A percentile compares a stretch with the other conserved stretches of the same genome.
These are phyloP conservation scores for Maudiozyma serrabonitensis DNA, from an alignment of 805 yeast species.

Conservation along the genomic window DNA sequence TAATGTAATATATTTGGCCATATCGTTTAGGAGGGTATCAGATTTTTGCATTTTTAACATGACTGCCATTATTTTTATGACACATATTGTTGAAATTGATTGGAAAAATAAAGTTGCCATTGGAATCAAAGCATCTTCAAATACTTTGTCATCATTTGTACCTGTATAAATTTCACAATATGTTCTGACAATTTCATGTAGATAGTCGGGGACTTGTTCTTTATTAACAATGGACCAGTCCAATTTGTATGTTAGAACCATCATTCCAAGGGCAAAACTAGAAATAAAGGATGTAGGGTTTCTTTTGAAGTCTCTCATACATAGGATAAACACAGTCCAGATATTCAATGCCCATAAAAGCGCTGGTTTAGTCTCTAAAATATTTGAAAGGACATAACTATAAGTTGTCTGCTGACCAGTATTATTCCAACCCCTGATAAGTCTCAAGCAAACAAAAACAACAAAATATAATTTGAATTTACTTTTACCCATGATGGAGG, in stretches of 20 bases:
- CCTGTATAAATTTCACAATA: constrained; percentile 6
- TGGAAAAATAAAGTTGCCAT: constrained; percentile 30
- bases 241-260: constrained; percentile 46
- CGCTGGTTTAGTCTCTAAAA: constrained; percentile 28
- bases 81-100: constrained; percentile 26
- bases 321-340: constrained; percentile 29
- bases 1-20: constrained; percentile 26
- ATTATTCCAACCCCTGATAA: constrained; percentile 75
- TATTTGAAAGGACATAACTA: constrained; percentile 39
- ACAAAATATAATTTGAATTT: constrained; percentile 8
- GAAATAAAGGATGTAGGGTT: constrained; percentile 33
- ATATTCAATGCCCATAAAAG: constrained; percentile 42
- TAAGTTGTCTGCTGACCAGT: constrained; percentile 76
- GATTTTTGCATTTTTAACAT: constrained; percentile 7
- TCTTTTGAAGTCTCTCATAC: background rate
- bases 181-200: constrained; percentile 15
- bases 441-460: constrained; percentile 35
- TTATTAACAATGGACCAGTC: constrained; percentile 46
- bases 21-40: constrained; percentile 6
- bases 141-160: constrained; percentile 17
- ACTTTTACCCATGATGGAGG: background rate
- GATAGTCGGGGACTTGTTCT: constrained; percentile 38
- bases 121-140: constrained; percentile 28
- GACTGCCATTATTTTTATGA: constrained; percentile 24
- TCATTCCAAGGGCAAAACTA: constrained; percentile 36